Evolutionary conservation across 2,329 filamentous ascomycete species (phyloP).

Genomic region (Paraphoma chrysanthemicola): DNA sequence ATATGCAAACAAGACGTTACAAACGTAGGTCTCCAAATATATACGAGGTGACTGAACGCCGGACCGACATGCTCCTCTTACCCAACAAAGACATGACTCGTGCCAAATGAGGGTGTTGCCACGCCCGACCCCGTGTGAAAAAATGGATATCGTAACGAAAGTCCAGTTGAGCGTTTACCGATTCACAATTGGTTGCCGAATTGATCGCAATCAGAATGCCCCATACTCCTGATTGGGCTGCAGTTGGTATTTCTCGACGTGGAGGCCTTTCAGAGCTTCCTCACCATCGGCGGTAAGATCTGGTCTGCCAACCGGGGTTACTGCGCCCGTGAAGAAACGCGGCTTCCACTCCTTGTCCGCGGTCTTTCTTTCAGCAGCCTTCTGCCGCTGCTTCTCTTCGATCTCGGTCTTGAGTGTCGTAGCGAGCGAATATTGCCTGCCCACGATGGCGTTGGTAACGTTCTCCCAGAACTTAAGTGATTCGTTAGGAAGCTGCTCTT

Average conservation of each 20-base stretch:
- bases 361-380: conserved; percentile 79
- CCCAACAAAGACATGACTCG: conserved; percentile 9
- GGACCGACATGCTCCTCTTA: conserved; percentile 16
- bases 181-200: neutral
- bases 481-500: conserved; percentile 86
- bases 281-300: conserved; percentile 69
- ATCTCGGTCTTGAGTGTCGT: conserved; percentile 89
- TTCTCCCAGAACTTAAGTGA: conserved; percentile 85
- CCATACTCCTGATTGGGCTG: conserved; percentile 53
- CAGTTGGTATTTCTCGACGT: conserved; percentile 59
- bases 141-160: conserved; percentile 22
- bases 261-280: conserved; percentile 62
- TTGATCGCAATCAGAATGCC: conserved; percentile 31
- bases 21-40: neutral
- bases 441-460: conserved; percentile 84
- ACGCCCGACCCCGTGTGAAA: neutral
- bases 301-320: conserved; percentile 67
- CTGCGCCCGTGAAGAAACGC: conserved; percentile 78
- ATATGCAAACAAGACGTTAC: conserved; percentile 5
- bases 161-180: conserved; percentile 8
- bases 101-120: conserved; percentile 16
- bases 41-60: conserved; percentile 12
- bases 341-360: conserved; percentile 77
- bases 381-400: conserved; percentile 86
- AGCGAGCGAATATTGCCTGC: conserved; percentile 83